phyloP scores from a whole-genome alignment of 139 green algal genomes.

The Coelastrella sp. region DNA sequence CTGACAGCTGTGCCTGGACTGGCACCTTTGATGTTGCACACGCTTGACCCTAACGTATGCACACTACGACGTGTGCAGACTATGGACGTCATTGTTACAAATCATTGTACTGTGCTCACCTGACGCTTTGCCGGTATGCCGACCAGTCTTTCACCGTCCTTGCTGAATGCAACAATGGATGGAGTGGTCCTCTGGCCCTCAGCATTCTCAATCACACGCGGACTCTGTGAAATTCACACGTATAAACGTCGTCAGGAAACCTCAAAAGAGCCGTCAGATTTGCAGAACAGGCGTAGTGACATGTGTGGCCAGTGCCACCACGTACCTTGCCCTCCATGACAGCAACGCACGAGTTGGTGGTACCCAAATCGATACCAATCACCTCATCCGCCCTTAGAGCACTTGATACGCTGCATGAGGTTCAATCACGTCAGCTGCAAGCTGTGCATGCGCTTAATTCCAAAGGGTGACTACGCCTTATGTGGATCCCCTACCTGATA shows the following conservation, averaged over 20 bases:
- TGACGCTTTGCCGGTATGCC: slow-evolving; percentile 97
- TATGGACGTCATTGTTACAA: too few relatives aligned
- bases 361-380: slow-evolving; percentile 99
- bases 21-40: too few relatives aligned
- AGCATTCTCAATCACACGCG: slow-evolving; percentile 98
- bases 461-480: slow-evolving; percentile 20
- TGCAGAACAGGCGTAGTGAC: too few relatives aligned
- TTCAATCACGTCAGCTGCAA: background rate
- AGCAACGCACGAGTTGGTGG: slow-evolving; percentile 99
- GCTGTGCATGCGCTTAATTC: background rate
- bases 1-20: too few relatives aligned
- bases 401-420: slow-evolving; percentile 60
- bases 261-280: too few relatives aligned
- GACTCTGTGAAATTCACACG: too few relatives aligned
- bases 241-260: too few relatives aligned
- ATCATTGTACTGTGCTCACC: too few relatives aligned
- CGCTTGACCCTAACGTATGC: background rate
- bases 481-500: slow-evolving; percentile 33
- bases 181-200: slow-evolving; percentile 97
- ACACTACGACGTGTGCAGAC: background rate
- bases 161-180: slow-evolving; percentile 97
- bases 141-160: slow-evolving; percentile 96
- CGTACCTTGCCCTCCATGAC: slow-evolving; percentile 99
- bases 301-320: too few relatives aligned
- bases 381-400: slow-evolving; percentile 81